Evolutionary conservation across 331 rosid species (phyloP), one percentile per base, ranked within the genome.

Genomic region (Stylosanthes scabra): DNA sequence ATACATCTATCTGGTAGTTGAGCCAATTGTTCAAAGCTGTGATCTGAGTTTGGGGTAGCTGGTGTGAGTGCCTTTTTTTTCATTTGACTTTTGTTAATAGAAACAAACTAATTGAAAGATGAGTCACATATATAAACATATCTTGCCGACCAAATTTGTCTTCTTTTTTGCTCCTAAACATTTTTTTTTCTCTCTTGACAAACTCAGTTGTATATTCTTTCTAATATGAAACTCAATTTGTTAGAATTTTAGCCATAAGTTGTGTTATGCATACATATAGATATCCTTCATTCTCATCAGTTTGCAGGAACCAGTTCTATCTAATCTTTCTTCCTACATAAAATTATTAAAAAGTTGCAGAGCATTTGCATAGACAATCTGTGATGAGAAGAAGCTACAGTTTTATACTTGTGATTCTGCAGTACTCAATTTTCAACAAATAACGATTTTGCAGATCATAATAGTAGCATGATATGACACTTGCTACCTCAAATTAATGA

Each of bases 51-150:
- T 31, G 40, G 15, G 16, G 39, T 34, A 34, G 39, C 14, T 31
- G 37, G 60, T 72, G 20, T 34, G 60, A 46, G 29, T 31, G 25
- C 34, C 60, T 31, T 59, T 71, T n/a, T 31, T 71, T 71, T n/a
- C 15, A 34, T 28, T 46, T 59, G 40, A 11, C 60, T 15, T 11
- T 57, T 56, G 5, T 25, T 28, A 39, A 1, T 3, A 7, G 11
- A 56, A 20, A 13, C 8, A 45, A 45, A 61, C 66, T 27, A 16
- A 34, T 7, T 11, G 20, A 16, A 58, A 15, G 46, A 29, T 8
- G 59, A 37, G 44, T 27, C 11, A 9, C 44, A 20, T 20, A 20
- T 20, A 20, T 20, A 20, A 20, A 20, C 28, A 70, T 31, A 39
- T 12, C 20, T 63, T 63, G n/a, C 13, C 63, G 15, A 70, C 54